Evolutionary conservation across 2,329 filamentous ascomycete genomes (phyloP), one percentile per base, ranked within the genome.

Genomic region (Ceratocystis smalleyi): DNA sequence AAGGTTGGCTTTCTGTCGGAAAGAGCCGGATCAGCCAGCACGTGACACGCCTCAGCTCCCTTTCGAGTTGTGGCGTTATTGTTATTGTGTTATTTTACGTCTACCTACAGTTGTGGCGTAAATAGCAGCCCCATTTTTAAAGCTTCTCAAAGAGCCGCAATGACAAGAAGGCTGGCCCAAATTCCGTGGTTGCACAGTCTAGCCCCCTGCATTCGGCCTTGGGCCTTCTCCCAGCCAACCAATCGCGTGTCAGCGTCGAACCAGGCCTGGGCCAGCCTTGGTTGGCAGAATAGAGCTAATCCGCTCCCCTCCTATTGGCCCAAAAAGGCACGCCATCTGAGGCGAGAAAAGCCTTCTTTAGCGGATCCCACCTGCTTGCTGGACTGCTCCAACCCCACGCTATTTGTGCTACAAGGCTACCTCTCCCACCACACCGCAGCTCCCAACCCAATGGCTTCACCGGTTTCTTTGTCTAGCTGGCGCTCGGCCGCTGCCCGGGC

Each of bases 31-130:
- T 35, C 30, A 8, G 1, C 17, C 59, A 22, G 54, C 59, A 65
- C 59, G 59, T 61, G 47, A 61, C 49, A 7, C 54, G 22, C 32
- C 43, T 10, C 15, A 43, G 22, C 19, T 40, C 35, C 43, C 24
- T 40, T n/a, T n/a, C n/a, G n/a, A n/a, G n/a, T n/a, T n/a, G n/a
- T n/a, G n/a, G n/a, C n/a, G n/a, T n/a, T n/a, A n/a, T n/a, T n/a
- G n/a, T n/a, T n/a, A n/a, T n/a, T n/a, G n/a, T n/a, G n/a, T n/a
- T n/a, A n/a, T n/a, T n/a, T n/a, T n/a, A n/a, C n/a, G n/a, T n/a
- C n/a, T n/a, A n/a, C n/a, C n/a, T n/a, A n/a, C n/a, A n/a, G n/a
- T 7, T 63, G 61, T 63, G 61, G 61, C 61, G 61, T 47, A 55
- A 57, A 32, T 1, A n/a, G 19, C 17, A 2, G 32, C 17, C 35